Percentiles rank a stretch among this genome's conserved stretches.
These are phyloP conservation scores for Aureobasidium sp. DNA, from an alignment of 2,329 filamentous ascomycete genomes.

Conservation along the genomic window DNA sequence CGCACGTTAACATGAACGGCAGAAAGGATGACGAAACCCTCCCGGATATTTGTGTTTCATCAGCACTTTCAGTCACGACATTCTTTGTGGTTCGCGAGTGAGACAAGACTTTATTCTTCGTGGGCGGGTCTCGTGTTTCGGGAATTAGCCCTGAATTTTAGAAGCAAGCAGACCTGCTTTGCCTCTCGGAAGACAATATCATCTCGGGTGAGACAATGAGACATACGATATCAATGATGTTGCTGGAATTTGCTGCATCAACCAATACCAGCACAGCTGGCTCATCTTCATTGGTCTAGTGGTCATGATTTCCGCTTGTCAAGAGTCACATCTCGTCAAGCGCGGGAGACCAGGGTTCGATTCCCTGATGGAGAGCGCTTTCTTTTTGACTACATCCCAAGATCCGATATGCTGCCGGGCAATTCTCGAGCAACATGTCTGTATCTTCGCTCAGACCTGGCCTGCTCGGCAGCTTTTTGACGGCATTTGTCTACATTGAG, in stretches of 20 bases:
- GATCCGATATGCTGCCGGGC: not conserved
- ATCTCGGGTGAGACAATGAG: too few relatives aligned
- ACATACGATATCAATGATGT: too few relatives aligned
- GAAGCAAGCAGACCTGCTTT: not conserved
- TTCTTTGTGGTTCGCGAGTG: not conserved
- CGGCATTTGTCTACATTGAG: not conserved
- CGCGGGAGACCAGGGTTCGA: conserved; percentile 30
- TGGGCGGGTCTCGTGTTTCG: not conserved
- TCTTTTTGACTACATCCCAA: not conserved
- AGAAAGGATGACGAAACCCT: not conserved
- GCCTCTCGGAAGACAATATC: too few relatives aligned
- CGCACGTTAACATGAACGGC: not conserved
- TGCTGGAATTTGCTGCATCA: not conserved
- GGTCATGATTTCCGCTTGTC: conserved; percentile 16
- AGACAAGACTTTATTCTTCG: not conserved
- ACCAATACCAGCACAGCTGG: conserved; percentile 13
- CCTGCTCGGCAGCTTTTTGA: too few relatives aligned
- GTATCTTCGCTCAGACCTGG: too few relatives aligned
- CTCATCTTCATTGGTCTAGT: conserved; percentile 15
- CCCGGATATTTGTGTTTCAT: not conserved
- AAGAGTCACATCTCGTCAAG: conserved; percentile 16
- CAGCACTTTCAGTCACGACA: not conserved
- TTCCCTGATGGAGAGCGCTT: conserved; percentile 21
- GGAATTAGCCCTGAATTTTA: not conserved
- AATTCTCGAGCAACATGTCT: too few relatives aligned